Evolutionary conservation across 176 grass and related monocot genomes (phyloP), one percentile per base, ranked within the genome.

Genomic region (Hyparrhenia diplandra): DNA sequence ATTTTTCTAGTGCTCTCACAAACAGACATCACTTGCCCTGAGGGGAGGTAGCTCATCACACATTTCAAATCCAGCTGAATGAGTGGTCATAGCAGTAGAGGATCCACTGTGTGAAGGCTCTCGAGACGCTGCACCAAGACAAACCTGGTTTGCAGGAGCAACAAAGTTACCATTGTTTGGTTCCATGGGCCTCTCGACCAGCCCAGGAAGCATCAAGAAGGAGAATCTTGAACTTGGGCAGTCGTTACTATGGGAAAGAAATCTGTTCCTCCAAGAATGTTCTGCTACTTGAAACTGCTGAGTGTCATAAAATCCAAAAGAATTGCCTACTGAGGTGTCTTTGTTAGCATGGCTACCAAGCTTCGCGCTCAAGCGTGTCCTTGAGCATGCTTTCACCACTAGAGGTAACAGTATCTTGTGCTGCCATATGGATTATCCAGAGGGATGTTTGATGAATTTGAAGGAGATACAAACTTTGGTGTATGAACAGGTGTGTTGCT

Each of bases 61-160:
- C 55, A 76, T 86, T 69, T 89, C 92, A 85, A 91, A 94, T 64
- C 89, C 84, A 21, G 80, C 66, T 75, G 91, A 90, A 29, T 78
- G 62, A 36, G 88, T 68, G 2, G 88, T 69, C 13, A 86, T 60
- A 49, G 86, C 89, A 51, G 77, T 86, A 13, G 88, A 94, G 4
- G 92, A 91, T 78, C 83, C 92, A 21, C 92, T 94, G 62, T 94
- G 86, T 32, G 92, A 94, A 58, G 92, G 92, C 36, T 94, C 88
- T 45, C 72, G 61, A 47, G 91, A 93, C 1, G 73, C 28, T 8
- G 80, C 36, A 61, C 76, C 69, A 13, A 81, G 61, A 67, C 69
- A 85, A 52, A 87, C 75, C 23, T 91, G 92, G 67, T 61, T 86
- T 41, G 88, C 14, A 31, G 88, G 73, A 54, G 67, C 61, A 51